Percentiles rank a stretch among this genome's conserved stretches.
Evolutionary conservation across 164 flowering plant species (phyloP).

Genomic region (Malania oleifera): DNA sequence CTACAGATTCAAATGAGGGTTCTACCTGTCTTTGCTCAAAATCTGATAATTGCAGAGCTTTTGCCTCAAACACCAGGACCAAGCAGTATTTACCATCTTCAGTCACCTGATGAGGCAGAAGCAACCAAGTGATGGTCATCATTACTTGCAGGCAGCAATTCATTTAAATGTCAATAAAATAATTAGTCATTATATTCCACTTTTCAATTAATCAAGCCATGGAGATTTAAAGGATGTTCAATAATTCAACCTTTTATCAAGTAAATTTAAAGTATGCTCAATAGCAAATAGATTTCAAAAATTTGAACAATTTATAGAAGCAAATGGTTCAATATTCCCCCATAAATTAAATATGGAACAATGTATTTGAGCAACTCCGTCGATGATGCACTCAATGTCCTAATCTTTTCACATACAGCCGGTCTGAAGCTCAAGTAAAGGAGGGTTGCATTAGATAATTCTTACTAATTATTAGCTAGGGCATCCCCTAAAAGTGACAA

Average conservation of each 20-base stretch:
- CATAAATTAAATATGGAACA: not conserved
- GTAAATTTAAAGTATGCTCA: too few relatives aligned
- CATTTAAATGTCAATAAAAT: not conserved
- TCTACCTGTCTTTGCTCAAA: constrained; percentile 89
- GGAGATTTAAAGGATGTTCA: too few relatives aligned
- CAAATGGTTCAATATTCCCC: not conserved
- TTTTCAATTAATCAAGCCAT: not conserved
- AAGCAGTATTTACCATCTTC: constrained; percentile 84
- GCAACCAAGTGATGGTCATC: not conserved
- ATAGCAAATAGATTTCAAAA: not conserved
- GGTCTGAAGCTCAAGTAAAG: too few relatives aligned
- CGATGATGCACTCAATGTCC: too few relatives aligned
- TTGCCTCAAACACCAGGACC: constrained; percentile 81
- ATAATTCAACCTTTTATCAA: too few relatives aligned
- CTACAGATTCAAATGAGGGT: not conserved
- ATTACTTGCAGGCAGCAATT: not conserved
- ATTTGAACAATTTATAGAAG: too few relatives aligned
- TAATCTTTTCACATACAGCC: too few relatives aligned
- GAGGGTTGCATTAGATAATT: too few relatives aligned
- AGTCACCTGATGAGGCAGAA: constrained; percentile 49
- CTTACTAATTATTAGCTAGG: too few relatives aligned
- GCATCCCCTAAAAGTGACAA: too few relatives aligned
- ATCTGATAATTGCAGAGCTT: constrained; percentile 73
- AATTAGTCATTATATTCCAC: not conserved
- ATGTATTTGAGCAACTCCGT: not conserved